phyloP scores from a whole-genome alignment of 2,329 filamentous ascomycete genomes.

The Didymellaceae sp. region DNA sequence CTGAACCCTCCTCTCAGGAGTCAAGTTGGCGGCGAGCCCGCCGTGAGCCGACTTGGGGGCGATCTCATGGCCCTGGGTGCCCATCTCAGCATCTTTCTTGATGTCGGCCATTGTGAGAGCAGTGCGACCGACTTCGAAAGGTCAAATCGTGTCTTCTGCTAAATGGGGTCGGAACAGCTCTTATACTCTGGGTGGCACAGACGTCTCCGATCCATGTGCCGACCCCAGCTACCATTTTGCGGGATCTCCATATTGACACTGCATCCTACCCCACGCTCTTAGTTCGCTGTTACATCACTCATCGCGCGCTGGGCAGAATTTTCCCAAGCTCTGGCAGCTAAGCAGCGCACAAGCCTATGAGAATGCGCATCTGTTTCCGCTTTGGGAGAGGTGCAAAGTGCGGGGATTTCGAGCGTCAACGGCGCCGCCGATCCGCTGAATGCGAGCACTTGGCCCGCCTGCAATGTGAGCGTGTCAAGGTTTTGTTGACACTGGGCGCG shows the following conservation, averaged over 20 bases:
- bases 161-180: not conserved
- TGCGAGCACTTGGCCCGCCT: not conserved
- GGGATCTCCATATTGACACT: slow-evolving; percentile 16
- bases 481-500: not conserved
- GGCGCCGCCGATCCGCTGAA: slow-evolving; percentile 14
- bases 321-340: slow-evolving; percentile 9
- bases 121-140: slow-evolving; percentile 11
- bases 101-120: slow-evolving; percentile 17
- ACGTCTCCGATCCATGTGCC: slow-evolving; percentile 11
- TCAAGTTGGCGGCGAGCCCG: slow-evolving; percentile 33
- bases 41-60: slow-evolving; percentile 7
- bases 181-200: slow-evolving; percentile 5
- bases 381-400: slow-evolving; percentile 13
- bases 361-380: slow-evolving; percentile 3
- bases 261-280: slow-evolving; percentile 16
- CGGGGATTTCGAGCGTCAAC: slow-evolving; percentile 15
- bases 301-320: slow-evolving; percentile 14
- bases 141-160: slow-evolving; percentile 7
- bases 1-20: slow-evolving; percentile 35
- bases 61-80: slow-evolving; percentile 11
- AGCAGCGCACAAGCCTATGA: slow-evolving; percentile 8
- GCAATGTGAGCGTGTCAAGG: not conserved
- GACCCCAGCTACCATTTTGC: slow-evolving; percentile 12
- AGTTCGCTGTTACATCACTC: slow-evolving; percentile 17
- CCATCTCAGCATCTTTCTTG: slow-evolving; percentile 13